Conservation (phyloP, 257 asterid genomes). For the Gardenia jasminoides region DNA sequence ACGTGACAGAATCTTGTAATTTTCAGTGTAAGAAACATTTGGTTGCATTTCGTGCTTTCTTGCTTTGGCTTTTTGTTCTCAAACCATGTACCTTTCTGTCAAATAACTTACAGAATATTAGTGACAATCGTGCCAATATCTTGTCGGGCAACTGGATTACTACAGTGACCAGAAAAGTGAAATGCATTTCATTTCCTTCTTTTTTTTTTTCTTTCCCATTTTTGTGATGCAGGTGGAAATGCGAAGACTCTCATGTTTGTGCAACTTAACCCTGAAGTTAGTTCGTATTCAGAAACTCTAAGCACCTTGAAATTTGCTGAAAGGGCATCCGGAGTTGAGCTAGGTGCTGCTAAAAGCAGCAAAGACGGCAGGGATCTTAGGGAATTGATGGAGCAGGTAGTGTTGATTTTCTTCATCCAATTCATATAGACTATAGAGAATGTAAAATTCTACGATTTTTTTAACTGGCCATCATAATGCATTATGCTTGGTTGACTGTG, state of each 20-base stretch:
- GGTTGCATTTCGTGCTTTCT: neutral
- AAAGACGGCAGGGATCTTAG: constrained; percentile 82
- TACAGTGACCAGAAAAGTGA: neutral
- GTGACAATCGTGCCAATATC: neutral
- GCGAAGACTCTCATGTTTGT: constrained; percentile 98
- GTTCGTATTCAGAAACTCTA: constrained; percentile 56
- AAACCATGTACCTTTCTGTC: neutral
- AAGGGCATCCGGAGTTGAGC: constrained; percentile 94
- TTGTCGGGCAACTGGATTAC: neutral
- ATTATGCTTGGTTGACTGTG: neutral
- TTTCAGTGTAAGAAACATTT: neutral
- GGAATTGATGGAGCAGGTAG: constrained; percentile 93
- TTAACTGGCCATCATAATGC: neutral
- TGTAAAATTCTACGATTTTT: neutral
- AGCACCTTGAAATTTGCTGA: constrained; percentile 97
- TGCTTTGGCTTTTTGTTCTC: neutral
- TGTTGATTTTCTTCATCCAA: neutral
- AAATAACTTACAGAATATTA: neutral
- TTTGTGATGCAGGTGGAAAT: constrained; percentile 61
- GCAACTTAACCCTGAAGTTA: constrained; percentile 85
- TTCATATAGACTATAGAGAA: neutral
- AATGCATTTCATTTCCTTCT: neutral
- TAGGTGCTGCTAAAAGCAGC: constrained; percentile 92
- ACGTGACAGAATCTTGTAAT: neutral
- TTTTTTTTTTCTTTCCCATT: neutral